These are phyloP conservation scores for Escallonia herrerae DNA, from an alignment of 129 eudicot genomes.

Conservation along the genomic window DNA sequence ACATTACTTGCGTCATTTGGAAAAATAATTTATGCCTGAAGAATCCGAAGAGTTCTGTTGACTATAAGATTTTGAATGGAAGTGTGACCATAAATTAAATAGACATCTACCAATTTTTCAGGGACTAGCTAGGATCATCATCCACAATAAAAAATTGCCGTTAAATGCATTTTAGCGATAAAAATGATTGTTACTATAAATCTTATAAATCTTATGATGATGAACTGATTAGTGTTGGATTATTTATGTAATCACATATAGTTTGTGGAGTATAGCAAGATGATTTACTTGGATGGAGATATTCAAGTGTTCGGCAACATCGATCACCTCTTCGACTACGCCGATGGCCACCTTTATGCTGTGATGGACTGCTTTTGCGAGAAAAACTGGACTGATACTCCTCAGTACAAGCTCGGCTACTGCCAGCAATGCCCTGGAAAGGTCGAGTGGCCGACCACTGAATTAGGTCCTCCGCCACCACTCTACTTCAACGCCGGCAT, in stretches of 20 bases:
- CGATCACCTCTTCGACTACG: constrained; percentile 6
- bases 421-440: constrained; percentile 10
- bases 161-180: background rate
- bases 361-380: constrained; percentile 12
- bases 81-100: too few relatives aligned
- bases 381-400: constrained; percentile 1
- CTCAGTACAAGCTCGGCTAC: constrained; percentile 5
- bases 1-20: too few relatives aligned
- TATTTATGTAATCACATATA: background rate
- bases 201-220: background rate
- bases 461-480: constrained; percentile 5
- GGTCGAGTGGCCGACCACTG: constrained; percentile 3
- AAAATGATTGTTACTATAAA: background rate
- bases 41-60: too few relatives aligned
- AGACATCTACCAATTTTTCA: too few relatives aligned
- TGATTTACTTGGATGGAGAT: constrained; percentile 11
- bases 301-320: constrained; percentile 10
- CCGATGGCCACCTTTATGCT: constrained; percentile 1
- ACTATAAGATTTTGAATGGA: too few relatives aligned
- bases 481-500: constrained; percentile 13
- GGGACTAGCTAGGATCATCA: background rate
- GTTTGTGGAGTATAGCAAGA: constrained; percentile 16
- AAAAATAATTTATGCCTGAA: too few relatives aligned
- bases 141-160: too few relatives aligned
- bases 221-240: background rate